Evolutionary conservation across 257 asterid genomes (phyloP), one percentile per base, ranked within the genome.

Genomic region (Osmanthus fragrans): DNA sequence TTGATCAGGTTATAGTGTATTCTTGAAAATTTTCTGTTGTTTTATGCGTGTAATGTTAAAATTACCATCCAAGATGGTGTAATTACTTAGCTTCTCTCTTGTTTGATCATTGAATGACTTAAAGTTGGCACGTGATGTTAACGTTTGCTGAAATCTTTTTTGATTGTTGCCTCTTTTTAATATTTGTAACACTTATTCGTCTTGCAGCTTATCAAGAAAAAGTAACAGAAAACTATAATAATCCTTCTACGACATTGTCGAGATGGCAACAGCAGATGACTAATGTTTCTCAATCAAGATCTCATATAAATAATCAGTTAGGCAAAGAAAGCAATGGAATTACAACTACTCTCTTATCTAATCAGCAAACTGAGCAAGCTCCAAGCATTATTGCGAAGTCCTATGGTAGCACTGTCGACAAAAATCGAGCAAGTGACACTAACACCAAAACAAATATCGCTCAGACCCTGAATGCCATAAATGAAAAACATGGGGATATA

Each of bases 401-500:
- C 51, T 6, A 11, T 51, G 75, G 19, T 33, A 23, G 19, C 12
- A 7, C 69, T 15, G 58, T 34, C 15, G 54, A 42, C 29, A 21
- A 74, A 74, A 58, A 74, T 13, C 79, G 23, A 42, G 79, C 79
- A 37, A 42, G 79, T 21, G 42, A 18, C 15, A 3, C 16, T 65
- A 58, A 49, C 65, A 21, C 30, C 19, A 58, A 73, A 1, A 30
- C 27, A 33, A 58, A 71, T 68, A 65, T 79, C 19, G 54, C 51
- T 11, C 65, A 13, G 33, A 83, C 58, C 9, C 63, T 73, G 13
- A 40, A 72, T 25, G 81, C 83, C 47, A 79, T 79, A 7, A 36
- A 8, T 42, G 71, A 56, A 51, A 82, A 76, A 47, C 64, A 82
- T 10, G 83, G 83, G 29, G 79, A 79, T 19, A 76, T 82, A 11